Evolutionary conservation across 2,329 filamentous ascomycete genomes (phyloP).

Genomic region (Clarireedia monteithiana): DNA sequence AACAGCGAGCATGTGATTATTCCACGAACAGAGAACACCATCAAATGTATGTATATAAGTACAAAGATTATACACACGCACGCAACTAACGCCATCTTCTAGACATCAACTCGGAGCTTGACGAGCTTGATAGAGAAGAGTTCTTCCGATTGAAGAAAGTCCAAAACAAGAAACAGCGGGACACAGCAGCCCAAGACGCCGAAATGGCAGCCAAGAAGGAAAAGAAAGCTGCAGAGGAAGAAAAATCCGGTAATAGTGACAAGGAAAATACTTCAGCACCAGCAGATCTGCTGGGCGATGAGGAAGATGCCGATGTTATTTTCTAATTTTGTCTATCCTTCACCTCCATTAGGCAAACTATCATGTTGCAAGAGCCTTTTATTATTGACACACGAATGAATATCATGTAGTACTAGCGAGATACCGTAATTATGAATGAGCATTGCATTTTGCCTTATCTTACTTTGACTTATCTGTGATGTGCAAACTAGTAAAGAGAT

Average conservation of each 20-base stretch:
- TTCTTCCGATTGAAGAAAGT: conserved; percentile 98
- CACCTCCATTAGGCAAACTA: not conserved
- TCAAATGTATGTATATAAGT: conserved; percentile 62
- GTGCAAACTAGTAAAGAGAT: not conserved
- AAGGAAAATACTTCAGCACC: conserved; percentile 37
- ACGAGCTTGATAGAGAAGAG: conserved; percentile 95
- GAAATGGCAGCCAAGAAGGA: conserved; percentile 69
- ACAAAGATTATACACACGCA: not conserved
- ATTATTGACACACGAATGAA: not conserved
- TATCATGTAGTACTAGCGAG: conserved; percentile 25
- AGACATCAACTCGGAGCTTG: conserved; percentile 97
- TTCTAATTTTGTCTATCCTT: conserved; percentile 38
- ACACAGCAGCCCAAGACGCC: conserved; percentile 62
- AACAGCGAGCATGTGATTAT: conserved; percentile 86
- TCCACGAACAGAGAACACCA: conserved; percentile 97
- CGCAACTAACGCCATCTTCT: conserved; percentile 7
- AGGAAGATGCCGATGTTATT: conserved; percentile 79
- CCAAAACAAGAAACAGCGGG: conserved; percentile 74
- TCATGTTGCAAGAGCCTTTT: not conserved
- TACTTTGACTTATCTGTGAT: not conserved
- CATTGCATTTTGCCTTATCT: not conserved
- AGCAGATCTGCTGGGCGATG: conserved; percentile 63
- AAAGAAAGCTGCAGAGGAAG: conserved; percentile 46
- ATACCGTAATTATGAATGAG: conserved; percentile 9
- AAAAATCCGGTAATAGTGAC: conserved; percentile 19